Conservation (phyloP, 2,329 filamentous ascomycete species). For the Paecilomyces sp. region DNA sequence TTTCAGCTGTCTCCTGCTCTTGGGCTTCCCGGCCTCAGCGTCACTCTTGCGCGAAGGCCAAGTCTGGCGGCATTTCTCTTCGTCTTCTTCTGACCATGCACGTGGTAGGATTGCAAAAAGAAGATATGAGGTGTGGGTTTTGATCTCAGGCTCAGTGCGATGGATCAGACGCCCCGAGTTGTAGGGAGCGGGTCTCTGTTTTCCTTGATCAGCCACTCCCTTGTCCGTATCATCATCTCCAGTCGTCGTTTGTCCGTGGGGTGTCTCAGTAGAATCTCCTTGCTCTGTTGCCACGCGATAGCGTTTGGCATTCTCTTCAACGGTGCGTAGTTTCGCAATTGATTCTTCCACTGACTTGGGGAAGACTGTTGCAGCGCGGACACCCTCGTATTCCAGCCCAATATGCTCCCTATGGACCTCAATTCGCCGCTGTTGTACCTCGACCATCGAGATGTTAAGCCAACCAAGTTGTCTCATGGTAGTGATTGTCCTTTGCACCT, state of each 20-base stretch:
- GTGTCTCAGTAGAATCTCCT: constrained; percentile 16
- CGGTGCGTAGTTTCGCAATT: constrained; percentile 61
- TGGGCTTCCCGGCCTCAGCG: constrained; percentile 15
- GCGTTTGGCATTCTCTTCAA: constrained; percentile 62
- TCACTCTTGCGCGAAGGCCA: constrained; percentile 55
- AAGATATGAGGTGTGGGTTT: constrained; percentile 95
- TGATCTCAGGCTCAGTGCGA: constrained; percentile 77
- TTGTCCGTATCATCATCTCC: constrained; percentile 19
- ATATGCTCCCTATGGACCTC: constrained; percentile 77
- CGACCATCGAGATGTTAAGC: constrained; percentile 90
- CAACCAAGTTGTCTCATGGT: constrained; percentile 74
- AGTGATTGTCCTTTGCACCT: constrained; percentile 80
- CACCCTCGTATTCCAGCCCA: constrained; percentile 62
- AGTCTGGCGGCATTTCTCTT: constrained; percentile 57
- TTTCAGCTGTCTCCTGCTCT: constrained; percentile 34
- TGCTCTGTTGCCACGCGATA: constrained; percentile 46
- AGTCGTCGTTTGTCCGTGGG: constrained; percentile 15
- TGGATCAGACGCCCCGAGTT: constrained; percentile 73
- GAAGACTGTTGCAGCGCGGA: constrained; percentile 59
- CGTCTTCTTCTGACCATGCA: constrained; percentile 78
- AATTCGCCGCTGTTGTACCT: constrained; percentile 71
- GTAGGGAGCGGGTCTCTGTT: constrained; percentile 46
- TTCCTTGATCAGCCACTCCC: neutral
- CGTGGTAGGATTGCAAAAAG: constrained; percentile 86
- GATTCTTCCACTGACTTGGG: constrained; percentile 70